Percentiles rank a stretch among this genome's conserved stretches.
Evolutionary conservation across 345 rosid genomes (phyloP).

Genomic region (Gossypium anomalum): DNA sequence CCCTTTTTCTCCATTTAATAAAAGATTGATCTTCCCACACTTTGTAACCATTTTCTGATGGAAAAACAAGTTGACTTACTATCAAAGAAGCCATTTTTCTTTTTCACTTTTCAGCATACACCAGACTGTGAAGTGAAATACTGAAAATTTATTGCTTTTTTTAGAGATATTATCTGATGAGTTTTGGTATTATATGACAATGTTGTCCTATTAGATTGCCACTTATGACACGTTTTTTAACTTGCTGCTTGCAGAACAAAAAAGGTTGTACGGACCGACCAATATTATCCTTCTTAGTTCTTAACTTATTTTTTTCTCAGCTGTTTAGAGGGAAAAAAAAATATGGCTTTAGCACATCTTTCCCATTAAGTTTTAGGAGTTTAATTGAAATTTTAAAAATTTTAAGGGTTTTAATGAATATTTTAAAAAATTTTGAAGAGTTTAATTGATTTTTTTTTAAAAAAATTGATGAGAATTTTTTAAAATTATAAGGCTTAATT

Average conservation of each 20-base stretch:
- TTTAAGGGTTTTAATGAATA: too few relatives aligned
- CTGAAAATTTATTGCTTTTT: too few relatives aligned
- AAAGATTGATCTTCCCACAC: constrained; percentile 83
- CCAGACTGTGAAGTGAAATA: neutral
- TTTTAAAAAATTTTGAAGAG: too few relatives aligned
- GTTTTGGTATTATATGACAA: neutral
- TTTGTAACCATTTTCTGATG: constrained; percentile 52
- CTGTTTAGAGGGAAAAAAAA: too few relatives aligned
- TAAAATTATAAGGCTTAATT: too few relatives aligned
- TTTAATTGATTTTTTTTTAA: too few relatives aligned
- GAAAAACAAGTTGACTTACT: constrained; percentile 41
- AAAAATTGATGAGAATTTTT: too few relatives aligned
- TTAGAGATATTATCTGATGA: neutral
- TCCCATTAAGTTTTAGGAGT: too few relatives aligned
- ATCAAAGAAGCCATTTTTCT: constrained; percentile 37
- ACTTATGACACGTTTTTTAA: neutral
- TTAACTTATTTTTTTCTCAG: neutral
- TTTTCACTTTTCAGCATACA: neutral
- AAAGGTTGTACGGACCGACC: neutral
- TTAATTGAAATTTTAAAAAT: too few relatives aligned
- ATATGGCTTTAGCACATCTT: too few relatives aligned
- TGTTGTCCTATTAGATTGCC: neutral
- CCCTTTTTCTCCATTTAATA: constrained; percentile 85
- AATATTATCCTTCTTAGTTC: neutral
- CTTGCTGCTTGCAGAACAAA: too few relatives aligned